Evolutionary conservation across 2,329 filamentous ascomycete species (phyloP), one percentile per base, ranked within the genome.

Genomic region (Reticulascus tulasneorum): DNA sequence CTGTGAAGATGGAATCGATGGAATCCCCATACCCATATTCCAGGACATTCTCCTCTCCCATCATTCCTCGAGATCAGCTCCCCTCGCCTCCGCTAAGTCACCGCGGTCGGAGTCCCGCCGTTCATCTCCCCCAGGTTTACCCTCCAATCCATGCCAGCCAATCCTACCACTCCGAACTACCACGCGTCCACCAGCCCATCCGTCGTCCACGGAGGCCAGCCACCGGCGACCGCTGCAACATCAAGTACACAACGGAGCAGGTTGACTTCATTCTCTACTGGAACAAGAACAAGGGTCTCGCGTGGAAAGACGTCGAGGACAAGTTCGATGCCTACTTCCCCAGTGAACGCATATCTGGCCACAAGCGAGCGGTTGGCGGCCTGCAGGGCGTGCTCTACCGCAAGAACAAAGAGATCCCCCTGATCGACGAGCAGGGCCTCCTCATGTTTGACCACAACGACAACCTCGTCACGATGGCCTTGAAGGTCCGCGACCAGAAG

Each of bases 401-500:
- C 35, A 44, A 46, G 44, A 46, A 46, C 35, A 46, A 46, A 41
- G 39, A 46, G 30, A 46, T 46, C 23, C 44, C 44, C 18, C 34
- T 31, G 29, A 41, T 38, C 20, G 44, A 46, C 27, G n/a, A 23
- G 9, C 30, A 39, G 23, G 43, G 43, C 23, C 38, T 45, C 16
- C 36, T 46, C 23, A 31, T 45, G n/a, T 46, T 46, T 15, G 44
- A 46, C 33, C 34, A 44, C 29, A 29, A 38, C 26, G 44, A 45
- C 21, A 44, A 46, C 37, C 33, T 38, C 13, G 29, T 35, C 19
- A 46, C 44, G 21, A 42, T 38, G 31, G 41, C 44, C 35, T 40
- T 42, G 23, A 38, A 44, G 23, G 52, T 54, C 5, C 45, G 56
- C 11, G 26, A 51, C 0, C 56, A 60, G 31, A 48, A 54, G n/a